Percentiles rank a stretch among this genome's conserved stretches.
Conservation (phyloP, 2,329 filamentous ascomycete genomes). For the Dichotomopilus funicola region DNA sequence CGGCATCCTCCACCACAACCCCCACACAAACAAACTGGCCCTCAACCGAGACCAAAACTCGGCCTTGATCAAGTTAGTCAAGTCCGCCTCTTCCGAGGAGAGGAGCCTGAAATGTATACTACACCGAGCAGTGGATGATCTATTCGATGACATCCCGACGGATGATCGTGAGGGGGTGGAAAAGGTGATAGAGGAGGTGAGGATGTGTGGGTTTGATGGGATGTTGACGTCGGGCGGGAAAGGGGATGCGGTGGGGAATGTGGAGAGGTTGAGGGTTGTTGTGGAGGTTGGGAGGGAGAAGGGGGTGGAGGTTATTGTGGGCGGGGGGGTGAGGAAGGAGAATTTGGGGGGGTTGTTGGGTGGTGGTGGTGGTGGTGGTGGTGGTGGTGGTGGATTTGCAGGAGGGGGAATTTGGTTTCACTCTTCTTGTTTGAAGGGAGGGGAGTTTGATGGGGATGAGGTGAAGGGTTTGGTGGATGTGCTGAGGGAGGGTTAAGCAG, state of each 20-base stretch:
- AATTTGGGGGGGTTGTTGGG: conserved; percentile 31
- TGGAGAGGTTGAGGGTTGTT: conserved; percentile 32
- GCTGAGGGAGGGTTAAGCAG: neutral
- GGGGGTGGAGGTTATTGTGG: conserved; percentile 41
- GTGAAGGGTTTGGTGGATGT: conserved; percentile 9
- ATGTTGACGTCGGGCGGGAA: conserved; percentile 48
- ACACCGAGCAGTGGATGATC: conserved; percentile 50
- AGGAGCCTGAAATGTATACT: conserved; percentile 36
- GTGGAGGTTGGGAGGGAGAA: conserved; percentile 29
- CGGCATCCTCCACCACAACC: conserved; percentile 35
- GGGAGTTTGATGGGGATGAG: conserved; percentile 16
- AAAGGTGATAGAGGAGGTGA: conserved; percentile 32
- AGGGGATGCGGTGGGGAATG: conserved; percentile 36
- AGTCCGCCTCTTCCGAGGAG: too few relatives aligned
- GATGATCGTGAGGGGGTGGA: conserved; percentile 5
- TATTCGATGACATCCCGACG: conserved; percentile 27
- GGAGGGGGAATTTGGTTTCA: conserved; percentile 37
- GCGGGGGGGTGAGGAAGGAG: conserved; percentile 43
- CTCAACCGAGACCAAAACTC: neutral
- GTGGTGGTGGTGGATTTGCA: neutral
- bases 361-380: conserved; percentile 19
- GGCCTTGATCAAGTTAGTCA: neutral
- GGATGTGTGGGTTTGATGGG: conserved; percentile 41
- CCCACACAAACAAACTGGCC: neutral
- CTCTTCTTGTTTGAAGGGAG: conserved; percentile 36